Percentiles rank a stretch among this genome's conserved stretches.
Conservation (phyloP, 2,329 filamentous ascomycete species). For the Allantophomopsis cytisporea region DNA sequence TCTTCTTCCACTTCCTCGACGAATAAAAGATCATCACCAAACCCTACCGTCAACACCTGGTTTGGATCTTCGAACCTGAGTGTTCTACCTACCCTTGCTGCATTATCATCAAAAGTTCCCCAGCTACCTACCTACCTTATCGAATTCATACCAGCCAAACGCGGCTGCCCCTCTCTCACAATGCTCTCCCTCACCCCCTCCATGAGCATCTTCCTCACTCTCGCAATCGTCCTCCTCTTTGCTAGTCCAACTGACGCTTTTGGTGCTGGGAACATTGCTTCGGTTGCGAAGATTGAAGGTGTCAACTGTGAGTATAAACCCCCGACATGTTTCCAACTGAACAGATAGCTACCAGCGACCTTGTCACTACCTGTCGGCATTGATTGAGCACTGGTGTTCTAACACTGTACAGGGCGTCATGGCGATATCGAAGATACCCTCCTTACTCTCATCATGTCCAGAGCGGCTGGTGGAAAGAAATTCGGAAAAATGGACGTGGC, state of each 20-base stretch:
- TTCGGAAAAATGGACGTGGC: conserved; percentile 82
- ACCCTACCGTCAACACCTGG: too few species aligned
- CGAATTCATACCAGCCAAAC: too few species aligned
- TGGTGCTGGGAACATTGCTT: conserved; percentile 79
- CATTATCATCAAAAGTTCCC: too few species aligned
- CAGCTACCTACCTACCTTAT: too few species aligned
- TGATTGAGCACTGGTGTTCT: neutral
- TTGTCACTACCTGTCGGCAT: too few species aligned
- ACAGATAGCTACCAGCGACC: too few species aligned
- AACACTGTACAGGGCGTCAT: conserved; percentile 48
- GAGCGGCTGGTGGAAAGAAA: conserved; percentile 56
- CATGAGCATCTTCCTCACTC: conserved; percentile 11
- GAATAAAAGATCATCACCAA: too few species aligned
- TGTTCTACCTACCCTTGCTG: too few species aligned
- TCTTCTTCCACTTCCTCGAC: too few species aligned
- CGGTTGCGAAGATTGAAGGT: conserved; percentile 67
- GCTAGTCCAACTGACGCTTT: conserved; percentile 62
- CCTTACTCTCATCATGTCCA: conserved; percentile 52
- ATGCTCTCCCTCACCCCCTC: conserved; percentile 16
- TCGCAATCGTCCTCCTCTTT: conserved; percentile 51
- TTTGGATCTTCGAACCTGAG: too few species aligned
- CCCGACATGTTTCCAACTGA: neutral
- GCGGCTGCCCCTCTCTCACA: too few species aligned
- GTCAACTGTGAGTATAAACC: conserved; percentile 51
- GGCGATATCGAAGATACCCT: conserved; percentile 90